Conservation (phyloP, 202 grass and related monocot species). For the Setaria italica region DNA sequence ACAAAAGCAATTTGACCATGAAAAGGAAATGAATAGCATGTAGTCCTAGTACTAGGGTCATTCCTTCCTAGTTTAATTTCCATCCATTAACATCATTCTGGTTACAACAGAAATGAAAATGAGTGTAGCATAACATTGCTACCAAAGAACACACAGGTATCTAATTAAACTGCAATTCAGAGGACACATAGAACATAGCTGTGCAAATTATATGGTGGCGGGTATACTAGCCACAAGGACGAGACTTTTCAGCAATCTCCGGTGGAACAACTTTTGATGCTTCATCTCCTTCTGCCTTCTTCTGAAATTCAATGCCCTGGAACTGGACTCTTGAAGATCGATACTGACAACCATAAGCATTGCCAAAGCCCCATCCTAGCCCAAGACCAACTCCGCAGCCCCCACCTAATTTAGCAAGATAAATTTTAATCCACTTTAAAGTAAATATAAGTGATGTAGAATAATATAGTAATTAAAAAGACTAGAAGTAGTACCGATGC, state of each 20-base stretch:
- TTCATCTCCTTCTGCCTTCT: constrained; percentile 58
- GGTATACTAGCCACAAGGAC: constrained; percentile 55
- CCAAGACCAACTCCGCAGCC: constrained; percentile 90
- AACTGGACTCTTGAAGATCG: constrained; percentile 85
- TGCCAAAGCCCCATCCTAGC: constrained; percentile 92
- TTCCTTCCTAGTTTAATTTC: not conserved
- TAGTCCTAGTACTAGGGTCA: not conserved
- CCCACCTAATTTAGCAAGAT: constrained; percentile 64
- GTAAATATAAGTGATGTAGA: not conserved
- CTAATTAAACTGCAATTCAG: constrained; percentile 33
- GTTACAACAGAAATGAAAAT: constrained; percentile 39
- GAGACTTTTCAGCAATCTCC: constrained; percentile 55
- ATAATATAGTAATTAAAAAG: constrained; percentile 22
- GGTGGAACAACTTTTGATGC: constrained; percentile 36
- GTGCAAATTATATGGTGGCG: constrained; percentile 5
- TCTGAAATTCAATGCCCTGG: constrained; percentile 85
- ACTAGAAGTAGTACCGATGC: constrained; percentile 71
- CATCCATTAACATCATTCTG: constrained; percentile 33
- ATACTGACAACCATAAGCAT: constrained; percentile 87
- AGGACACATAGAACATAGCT: constrained; percentile 8
- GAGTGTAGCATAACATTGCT: constrained; percentile 40
- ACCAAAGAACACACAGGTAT: constrained; percentile 30
- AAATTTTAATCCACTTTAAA: constrained; percentile 18
- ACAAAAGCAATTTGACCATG: constrained; percentile 31
- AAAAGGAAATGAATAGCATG: constrained; percentile 17